These are phyloP conservation scores for Parathielavia hyrcaniae DNA, from an alignment of 495 filamentous ascomycete genomes.

Conservation along the genomic window DNA sequence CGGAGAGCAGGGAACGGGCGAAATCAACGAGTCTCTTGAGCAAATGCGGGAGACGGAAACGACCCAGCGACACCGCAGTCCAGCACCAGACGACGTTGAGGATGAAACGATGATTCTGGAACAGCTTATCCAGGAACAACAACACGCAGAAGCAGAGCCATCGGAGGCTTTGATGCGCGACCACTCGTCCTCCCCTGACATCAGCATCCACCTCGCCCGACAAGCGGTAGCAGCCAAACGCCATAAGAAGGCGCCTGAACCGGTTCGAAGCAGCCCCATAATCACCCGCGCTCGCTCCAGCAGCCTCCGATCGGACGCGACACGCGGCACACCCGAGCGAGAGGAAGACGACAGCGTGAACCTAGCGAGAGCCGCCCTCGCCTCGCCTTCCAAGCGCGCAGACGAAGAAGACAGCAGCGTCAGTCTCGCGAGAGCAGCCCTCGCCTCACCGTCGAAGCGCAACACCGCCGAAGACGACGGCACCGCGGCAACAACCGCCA, in stretches of 20 bases:
- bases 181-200: constrained; percentile 20
- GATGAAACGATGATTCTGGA: constrained; percentile 16
- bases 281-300: constrained; percentile 25
- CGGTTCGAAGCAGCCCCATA: constrained; percentile 22
- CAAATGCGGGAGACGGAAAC: neutral
- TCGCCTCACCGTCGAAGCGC: constrained; percentile 18
- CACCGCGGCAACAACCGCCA: neutral
- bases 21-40: neutral
- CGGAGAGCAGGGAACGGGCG: neutral
- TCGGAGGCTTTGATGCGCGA: neutral
- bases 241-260: constrained; percentile 25
- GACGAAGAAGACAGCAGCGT: constrained; percentile 22
- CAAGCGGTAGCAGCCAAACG: constrained; percentile 30
- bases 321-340: constrained; percentile 9
- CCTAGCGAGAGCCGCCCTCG: constrained; percentile 4
- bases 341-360: constrained; percentile 3
- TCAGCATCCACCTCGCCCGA: constrained; percentile 35
- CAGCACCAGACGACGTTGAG: constrained; percentile 7
- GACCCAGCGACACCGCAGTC: neutral
- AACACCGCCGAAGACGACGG: constrained; percentile 2
- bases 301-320: constrained; percentile 24
- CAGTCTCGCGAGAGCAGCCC: constrained; percentile 12
- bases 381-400: constrained; percentile 8
- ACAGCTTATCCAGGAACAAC: constrained; percentile 13
- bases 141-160: neutral